Evolutionary conservation across 202 grass and related monocot genomes (phyloP).

Genomic region (Schoenoplectus triqueter): DNA sequence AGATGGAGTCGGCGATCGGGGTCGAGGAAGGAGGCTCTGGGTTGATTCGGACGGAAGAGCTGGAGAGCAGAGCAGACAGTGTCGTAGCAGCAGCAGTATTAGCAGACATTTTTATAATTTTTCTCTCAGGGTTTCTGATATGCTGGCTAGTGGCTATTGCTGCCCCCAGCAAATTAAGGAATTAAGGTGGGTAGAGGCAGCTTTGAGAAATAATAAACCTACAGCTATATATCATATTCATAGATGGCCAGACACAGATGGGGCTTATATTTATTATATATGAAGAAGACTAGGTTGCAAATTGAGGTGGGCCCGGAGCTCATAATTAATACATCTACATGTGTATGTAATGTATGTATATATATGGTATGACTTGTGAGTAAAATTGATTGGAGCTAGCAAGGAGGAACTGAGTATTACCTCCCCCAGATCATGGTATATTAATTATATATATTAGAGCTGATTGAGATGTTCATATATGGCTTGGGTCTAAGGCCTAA

Average conservation of each 20-base stretch:
- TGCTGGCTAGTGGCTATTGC: not conserved
- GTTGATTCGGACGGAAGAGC: not conserved
- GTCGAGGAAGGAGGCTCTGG: constrained; percentile 8
- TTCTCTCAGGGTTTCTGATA: not conserved
- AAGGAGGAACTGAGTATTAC: too few relatives aligned
- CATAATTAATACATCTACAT: too few relatives aligned
- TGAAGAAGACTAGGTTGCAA: too few relatives aligned
- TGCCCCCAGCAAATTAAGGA: not conserved
- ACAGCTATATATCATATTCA: too few relatives aligned
- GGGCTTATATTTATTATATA: too few relatives aligned
- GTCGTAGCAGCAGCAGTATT: not conserved
- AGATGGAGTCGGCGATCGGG: constrained; percentile 32
- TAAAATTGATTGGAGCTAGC: too few relatives aligned
- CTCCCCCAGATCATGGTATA: too few relatives aligned
- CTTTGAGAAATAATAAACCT: not conserved
- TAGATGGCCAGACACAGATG: too few relatives aligned
- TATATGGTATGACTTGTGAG: too few relatives aligned
- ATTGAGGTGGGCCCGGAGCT: too few relatives aligned
- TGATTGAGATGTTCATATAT: not conserved
- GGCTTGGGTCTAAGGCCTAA: not conserved
- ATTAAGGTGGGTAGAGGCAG: not conserved
- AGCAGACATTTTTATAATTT: constrained; percentile 10
- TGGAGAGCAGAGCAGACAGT: constrained; percentile 21
- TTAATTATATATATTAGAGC: not conserved
- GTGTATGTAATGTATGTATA: too few relatives aligned